Conservation (phyloP, 2,329 filamentous ascomycete genomes). For the Colletotrichum limetticola region DNA sequence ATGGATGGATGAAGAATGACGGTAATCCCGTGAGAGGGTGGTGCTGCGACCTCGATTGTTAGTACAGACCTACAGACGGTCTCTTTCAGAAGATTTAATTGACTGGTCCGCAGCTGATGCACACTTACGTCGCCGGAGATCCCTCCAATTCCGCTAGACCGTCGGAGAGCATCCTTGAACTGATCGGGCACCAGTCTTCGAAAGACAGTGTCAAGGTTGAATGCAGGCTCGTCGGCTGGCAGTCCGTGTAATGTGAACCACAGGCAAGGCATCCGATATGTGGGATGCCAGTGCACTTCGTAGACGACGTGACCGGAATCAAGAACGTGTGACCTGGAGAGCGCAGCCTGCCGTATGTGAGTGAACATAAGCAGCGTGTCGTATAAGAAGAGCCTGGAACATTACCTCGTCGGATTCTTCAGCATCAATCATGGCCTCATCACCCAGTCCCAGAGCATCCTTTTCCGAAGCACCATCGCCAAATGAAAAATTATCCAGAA, state of each 20-base stretch:
- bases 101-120: constrained; percentile 44
- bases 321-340: constrained; percentile 46
- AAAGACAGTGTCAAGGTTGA: constrained; percentile 77
- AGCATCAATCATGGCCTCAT: constrained; percentile 59
- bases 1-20: constrained; percentile 93
- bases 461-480: constrained; percentile 36
- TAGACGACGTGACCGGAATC: constrained; percentile 69
- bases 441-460: constrained; percentile 43
- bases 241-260: constrained; percentile 77
- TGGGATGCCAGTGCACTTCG: constrained; percentile 79
- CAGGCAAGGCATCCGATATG: constrained; percentile 79
- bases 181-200: constrained; percentile 74
- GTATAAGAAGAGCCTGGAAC: not conserved
- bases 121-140: constrained; percentile 80
- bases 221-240: constrained; percentile 63
- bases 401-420: constrained; percentile 64
- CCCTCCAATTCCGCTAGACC: constrained; percentile 73
- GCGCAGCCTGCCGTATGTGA: constrained; percentile 49
- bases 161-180: constrained; percentile 70
- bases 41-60: constrained; percentile 64
- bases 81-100: constrained; percentile 42
- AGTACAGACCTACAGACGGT: constrained; percentile 38
- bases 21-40: constrained; percentile 84
- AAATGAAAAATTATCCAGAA: constrained; percentile 59
- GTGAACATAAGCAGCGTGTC: constrained; percentile 1